A percentile compares a stretch with the other conserved stretches of the same genome.
phyloP scores from a whole-genome alignment of 352 stramenopile species.

The Globisporangium nodosum region DNA sequence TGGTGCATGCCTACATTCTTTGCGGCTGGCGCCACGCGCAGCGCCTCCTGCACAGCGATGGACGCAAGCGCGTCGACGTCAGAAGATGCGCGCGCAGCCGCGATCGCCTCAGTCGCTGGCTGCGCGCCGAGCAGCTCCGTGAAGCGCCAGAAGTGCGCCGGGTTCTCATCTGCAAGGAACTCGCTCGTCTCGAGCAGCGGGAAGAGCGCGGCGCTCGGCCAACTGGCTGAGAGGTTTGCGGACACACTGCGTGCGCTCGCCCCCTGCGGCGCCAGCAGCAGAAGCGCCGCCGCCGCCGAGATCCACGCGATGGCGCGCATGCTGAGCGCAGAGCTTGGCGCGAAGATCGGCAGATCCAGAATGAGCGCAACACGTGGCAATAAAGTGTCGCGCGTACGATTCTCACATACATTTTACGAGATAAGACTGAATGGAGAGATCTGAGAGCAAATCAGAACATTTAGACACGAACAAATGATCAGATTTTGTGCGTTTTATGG shows the following conservation, averaged over 20 bases:
- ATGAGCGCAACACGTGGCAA: no score
- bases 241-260: slow-evolving; percentile 30
- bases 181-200: slow-evolving; percentile 60
- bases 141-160: slow-evolving; percentile 73
- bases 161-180: slow-evolving; percentile 77
- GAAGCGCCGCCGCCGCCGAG: slow-evolving; percentile 16
- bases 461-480: no score
- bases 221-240: slow-evolving; percentile 57
- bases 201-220: slow-evolving; percentile 50
- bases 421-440: no score
- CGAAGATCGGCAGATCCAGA: no score
- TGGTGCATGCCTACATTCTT: slow-evolving; percentile 39
- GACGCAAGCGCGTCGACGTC: slow-evolving; percentile 46
- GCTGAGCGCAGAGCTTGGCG: background rate
- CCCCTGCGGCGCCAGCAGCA: slow-evolving; percentile 14
- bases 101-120: slow-evolving; percentile 25
- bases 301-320: slow-evolving; percentile 9
- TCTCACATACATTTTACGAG: no score
- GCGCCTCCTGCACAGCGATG: slow-evolving; percentile 46
- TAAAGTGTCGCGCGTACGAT: no score
- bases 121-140: slow-evolving; percentile 33
- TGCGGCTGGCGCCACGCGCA: slow-evolving; percentile 48
- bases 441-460: no score
- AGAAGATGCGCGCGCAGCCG: slow-evolving; percentile 14
- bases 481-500: no score